Conservation (phyloP, 371 early-diverging fungal genomes). For the Umbelopsis sp. region DNA sequence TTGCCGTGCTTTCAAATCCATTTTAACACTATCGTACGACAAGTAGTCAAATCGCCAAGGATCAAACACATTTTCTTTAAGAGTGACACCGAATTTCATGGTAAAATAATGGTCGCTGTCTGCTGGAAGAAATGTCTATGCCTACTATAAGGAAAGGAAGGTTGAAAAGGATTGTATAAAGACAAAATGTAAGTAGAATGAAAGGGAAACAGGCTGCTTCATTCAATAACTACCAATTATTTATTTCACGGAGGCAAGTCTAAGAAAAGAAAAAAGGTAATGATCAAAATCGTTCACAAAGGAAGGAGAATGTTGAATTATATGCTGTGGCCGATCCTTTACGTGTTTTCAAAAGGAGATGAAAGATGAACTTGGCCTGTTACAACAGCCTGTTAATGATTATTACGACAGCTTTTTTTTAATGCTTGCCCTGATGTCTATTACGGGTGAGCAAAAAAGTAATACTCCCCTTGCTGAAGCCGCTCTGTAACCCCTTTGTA, state of each 20-base stretch:
- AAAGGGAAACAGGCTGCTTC: too few relatives aligned
- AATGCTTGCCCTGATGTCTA: too few relatives aligned
- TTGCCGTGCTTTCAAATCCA: slow-evolving; percentile 37
- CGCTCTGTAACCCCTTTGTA: not conserved
- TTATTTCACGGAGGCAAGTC: not conserved
- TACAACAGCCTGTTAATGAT: not conserved
- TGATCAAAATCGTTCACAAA: not conserved
- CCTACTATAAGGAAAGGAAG: slow-evolving; percentile 79
- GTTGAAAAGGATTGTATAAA: not conserved
- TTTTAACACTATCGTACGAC: slow-evolving; percentile 38
- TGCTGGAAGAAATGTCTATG: slow-evolving; percentile 73
- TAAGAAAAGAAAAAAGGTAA: not conserved
- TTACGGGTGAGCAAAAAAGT: not conserved
- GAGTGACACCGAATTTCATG: slow-evolving; percentile 34
- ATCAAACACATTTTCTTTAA: slow-evolving; percentile 34
- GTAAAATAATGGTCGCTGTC: slow-evolving; percentile 17
- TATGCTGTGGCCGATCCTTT: not conserved
- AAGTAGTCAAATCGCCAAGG: slow-evolving; percentile 49
- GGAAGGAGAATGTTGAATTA: too few relatives aligned
- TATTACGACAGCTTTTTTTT: too few relatives aligned
- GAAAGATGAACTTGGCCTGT: not conserved
- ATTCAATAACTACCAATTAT: not conserved
- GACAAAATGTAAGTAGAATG: too few relatives aligned
- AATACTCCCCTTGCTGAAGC: not conserved
- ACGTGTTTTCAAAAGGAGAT: not conserved